Conservation (phyloP, 495 filamentous ascomycete species). For the Neurospora africana region DNA sequence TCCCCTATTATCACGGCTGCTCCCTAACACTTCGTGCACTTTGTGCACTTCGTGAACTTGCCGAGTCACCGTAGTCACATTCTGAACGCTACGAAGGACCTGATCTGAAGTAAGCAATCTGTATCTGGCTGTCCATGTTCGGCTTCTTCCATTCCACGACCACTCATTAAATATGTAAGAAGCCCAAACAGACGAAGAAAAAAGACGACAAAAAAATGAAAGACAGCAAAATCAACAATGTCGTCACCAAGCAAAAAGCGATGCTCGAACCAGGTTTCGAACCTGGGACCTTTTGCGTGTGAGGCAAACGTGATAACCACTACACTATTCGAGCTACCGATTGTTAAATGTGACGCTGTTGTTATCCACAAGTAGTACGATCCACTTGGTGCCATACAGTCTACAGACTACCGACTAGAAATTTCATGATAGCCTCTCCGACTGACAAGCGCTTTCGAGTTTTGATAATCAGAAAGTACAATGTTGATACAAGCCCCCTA, state of each 20-base stretch:
- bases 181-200: background rate
- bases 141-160: background rate
- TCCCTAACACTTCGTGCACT: background rate
- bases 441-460: background rate
- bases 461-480: no score
- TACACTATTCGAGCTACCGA: background rate
- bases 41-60: background rate
- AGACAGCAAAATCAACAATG: background rate
- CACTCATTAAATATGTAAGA: background rate
- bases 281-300: background rate
- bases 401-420: background rate
- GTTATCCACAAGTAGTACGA: background rate
- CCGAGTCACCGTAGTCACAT: background rate
- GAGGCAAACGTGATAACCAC: background rate
- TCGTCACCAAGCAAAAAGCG: background rate
- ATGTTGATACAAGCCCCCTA: no score
- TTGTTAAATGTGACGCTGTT: background rate
- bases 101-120: background rate
- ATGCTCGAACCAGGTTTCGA: background rate
- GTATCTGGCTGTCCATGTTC: background rate
- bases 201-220: background rate
- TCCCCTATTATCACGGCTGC: background rate
- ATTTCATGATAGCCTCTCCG: background rate
- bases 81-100: background rate
- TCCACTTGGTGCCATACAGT: background rate